Evolutionary conservation across 73 alveolate species (phyloP).

Genomic region (Paraurostyla sp.): DNA sequence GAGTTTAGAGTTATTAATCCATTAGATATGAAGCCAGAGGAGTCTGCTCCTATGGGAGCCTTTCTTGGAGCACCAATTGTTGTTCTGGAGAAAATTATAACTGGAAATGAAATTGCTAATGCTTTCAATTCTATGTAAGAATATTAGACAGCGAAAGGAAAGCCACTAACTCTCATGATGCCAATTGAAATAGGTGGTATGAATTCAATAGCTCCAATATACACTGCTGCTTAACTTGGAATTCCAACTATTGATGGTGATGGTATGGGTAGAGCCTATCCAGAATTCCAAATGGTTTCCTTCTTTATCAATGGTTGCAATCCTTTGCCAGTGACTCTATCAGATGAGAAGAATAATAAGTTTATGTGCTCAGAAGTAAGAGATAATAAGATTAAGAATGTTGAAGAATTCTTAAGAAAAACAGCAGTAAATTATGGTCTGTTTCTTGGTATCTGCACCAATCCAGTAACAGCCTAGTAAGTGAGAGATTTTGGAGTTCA

Average conservation of each 20-base stretch:
- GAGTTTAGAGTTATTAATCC: not conserved
- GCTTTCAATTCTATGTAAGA: not conserved
- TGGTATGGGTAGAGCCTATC: slow-evolving; percentile 46
- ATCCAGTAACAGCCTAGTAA: not conserved
- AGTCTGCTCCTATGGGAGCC: not conserved
- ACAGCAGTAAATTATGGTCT: not conserved
- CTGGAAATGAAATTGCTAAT: slow-evolving; percentile 8
- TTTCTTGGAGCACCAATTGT: slow-evolving; percentile 54
- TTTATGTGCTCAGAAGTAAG: not conserved
- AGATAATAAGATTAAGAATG: not conserved
- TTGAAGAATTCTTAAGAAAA: not conserved
- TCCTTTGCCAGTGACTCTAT: not conserved
- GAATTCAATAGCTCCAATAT: slow-evolving; percentile 27
- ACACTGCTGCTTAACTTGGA: slow-evolving; percentile 13
- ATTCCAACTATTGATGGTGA: slow-evolving; percentile 15
- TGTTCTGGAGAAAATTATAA: slow-evolving; percentile 3
- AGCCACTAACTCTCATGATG: not conserved
- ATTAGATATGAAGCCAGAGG: not conserved
- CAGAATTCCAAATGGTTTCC: slow-evolving; percentile 25
- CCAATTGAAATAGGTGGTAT: slow-evolving; percentile 51
- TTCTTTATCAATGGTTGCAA: slow-evolving; percentile 7
- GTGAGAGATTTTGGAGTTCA: not conserved
- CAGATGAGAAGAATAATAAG: slow-evolving; percentile 34
- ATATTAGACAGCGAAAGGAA: not conserved
- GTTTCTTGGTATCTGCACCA: slow-evolving; percentile 24